Conservation (phyloP, 169 alveolate species). For the Cryptosporidium andersoni region DNA sequence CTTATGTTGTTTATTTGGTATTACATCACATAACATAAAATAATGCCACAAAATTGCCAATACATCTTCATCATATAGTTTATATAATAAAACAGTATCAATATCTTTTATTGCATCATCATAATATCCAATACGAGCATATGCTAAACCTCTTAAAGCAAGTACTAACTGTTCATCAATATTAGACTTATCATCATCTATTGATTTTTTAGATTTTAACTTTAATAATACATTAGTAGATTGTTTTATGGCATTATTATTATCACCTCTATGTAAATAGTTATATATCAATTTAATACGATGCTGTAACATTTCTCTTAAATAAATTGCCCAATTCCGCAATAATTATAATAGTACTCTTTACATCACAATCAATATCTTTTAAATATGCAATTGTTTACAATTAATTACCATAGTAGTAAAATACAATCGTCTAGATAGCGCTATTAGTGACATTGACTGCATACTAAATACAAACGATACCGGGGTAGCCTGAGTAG, state of each 20-base stretch:
- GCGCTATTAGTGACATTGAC: too few relatives aligned
- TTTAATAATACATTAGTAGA: constrained; percentile 12
- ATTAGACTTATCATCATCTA: background rate
- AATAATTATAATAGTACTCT: too few relatives aligned
- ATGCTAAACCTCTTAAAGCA: constrained; percentile 33
- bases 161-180: background rate
- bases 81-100: constrained; percentile 5
- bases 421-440: too few relatives aligned
- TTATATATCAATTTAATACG: constrained; percentile 38
- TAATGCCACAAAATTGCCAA: constrained; percentile 45
- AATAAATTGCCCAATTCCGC: background rate
- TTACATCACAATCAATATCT: too few relatives aligned
- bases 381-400: too few relatives aligned
- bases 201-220: constrained; percentile 11
- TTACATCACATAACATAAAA: constrained; percentile 13
- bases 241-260: constrained; percentile 15
- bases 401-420: too few relatives aligned
- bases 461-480: too few relatives aligned
- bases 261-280: constrained; percentile 46
- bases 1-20: background rate
- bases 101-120: constrained; percentile 20
- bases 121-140: constrained; percentile 19
- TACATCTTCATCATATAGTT: constrained; percentile 38
- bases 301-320: constrained; percentile 7
- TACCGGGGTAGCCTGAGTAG: too few relatives aligned